Percentiles rank a stretch among this genome's conserved stretches.
These are phyloP conservation scores for Nicotiana tabacum DNA, from an alignment of 257 asterid species.

Conservation along the genomic window DNA sequence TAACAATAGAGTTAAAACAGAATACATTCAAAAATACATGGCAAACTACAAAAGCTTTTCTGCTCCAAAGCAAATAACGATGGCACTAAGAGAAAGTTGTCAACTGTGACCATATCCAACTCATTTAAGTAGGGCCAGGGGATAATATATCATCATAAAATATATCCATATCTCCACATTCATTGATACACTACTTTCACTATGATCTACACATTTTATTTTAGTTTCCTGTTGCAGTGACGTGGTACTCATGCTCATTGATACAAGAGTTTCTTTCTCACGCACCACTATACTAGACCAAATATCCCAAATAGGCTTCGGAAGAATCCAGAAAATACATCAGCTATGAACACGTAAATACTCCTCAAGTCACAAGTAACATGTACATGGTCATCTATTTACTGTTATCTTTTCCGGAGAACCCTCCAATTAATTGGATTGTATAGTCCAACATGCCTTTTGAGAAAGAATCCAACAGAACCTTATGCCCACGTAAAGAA, in stretches of 20 bases:
- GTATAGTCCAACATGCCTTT: background rate
- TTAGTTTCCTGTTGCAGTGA: background rate
- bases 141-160: background rate
- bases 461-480: background rate
- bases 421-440: background rate
- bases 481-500: background rate
- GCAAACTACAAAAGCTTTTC: background rate
- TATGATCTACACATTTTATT: background rate
- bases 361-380: too few relatives aligned
- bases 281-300: background rate
- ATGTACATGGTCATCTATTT: background rate
- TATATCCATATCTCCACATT: background rate
- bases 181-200: background rate
- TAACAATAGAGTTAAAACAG: background rate
- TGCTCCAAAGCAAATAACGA: background rate
- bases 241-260: background rate
- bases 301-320: background rate
- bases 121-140: background rate
- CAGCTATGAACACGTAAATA: too few relatives aligned
- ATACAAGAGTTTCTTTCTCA: background rate
- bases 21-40: background rate
- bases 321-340: background rate
- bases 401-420: background rate
- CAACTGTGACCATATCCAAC: background rate
- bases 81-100: background rate